Base-by-base conservation (phyloP, 1,139 yeast species). In the Geotrichum phurueaensis region DNA sequence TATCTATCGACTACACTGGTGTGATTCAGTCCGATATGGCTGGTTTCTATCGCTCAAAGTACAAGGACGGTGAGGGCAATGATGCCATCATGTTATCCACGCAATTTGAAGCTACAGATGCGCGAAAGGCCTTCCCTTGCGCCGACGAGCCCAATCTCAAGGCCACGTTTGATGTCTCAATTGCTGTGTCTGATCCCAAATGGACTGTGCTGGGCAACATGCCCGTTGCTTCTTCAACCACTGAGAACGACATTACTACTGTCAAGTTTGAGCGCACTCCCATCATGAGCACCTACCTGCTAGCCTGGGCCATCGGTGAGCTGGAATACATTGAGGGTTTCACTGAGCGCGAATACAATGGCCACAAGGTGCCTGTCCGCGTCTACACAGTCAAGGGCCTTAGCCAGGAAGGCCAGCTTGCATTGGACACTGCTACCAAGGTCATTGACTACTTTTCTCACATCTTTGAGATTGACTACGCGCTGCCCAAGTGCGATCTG, bases 91-190 rank as follows among this genome's bases (percentile, higher is more conserved):
- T 89, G 80, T 85, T 89, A 39, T 85, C 95, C 50, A 89, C 97
- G 7, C 96, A 90, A 75, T 87, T 90, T 79, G 96, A 90, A 75
- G 86, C 96, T 29, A 87, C 96, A 18, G 96, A 89, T 71, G 92
- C 96, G 65, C 83, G 97, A 69, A 81, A 91, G 66, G 96, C 96
- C 3, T 89, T 90, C 79, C 97, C 97, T 22, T 89, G 94, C 71
- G 85, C 86, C 68, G 96, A 90, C 74, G 96, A 90, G 73, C 97
- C 97, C 10, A 83, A 85, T 60, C 80, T 85, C 64, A 90, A 90
- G 77, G 94, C 96, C n/a, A 81, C 86, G 54, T 90, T 89, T 71
- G 84, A 84, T 63, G 79, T 90, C 62, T 76, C 84, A 31, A 78
- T 90, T 66, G 79, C 85, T 58, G 83, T 90, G 50, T 82, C 83